phyloP scores from a whole-genome alignment of 202 grass and related monocot species.

The Dendrocalamus latiflorus region DNA sequence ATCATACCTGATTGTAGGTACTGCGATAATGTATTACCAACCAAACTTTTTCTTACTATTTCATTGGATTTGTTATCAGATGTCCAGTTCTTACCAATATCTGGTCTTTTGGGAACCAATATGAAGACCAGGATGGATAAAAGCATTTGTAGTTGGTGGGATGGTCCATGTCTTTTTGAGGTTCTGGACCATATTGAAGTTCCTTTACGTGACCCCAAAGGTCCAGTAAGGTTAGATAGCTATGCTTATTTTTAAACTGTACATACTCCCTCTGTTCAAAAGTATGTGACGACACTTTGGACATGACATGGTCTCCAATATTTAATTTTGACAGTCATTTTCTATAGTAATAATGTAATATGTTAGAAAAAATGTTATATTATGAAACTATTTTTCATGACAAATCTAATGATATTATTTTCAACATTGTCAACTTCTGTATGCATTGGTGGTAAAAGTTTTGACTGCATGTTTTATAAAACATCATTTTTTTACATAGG shows the following conservation, averaged over 20 bases:
- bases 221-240: constrained; percentile 42
- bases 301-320: not conserved
- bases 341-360: not conserved
- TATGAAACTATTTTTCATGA: not conserved
- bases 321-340: not conserved
- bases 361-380: not conserved
- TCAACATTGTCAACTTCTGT: not conserved
- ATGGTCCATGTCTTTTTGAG: constrained; percentile 63
- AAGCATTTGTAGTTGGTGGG: constrained; percentile 52
- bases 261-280: constrained; percentile 3
- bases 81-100: constrained; percentile 62
- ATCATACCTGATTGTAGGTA: not conserved
- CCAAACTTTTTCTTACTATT: not conserved
- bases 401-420: not conserved
- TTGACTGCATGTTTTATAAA: not conserved
- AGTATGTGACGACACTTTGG: not conserved
- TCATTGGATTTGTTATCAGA: constrained; percentile 35
- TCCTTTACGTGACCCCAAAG: constrained; percentile 56
- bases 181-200: constrained; percentile 50
- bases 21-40: not conserved
- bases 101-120: constrained; percentile 56
- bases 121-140: constrained; percentile 52
- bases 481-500: not conserved
- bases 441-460: not conserved
- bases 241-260: not conserved